These are phyloP conservation scores for Gonium pectorale DNA, from an alignment of 139 green algal genomes.

Conservation along the genomic window DNA sequence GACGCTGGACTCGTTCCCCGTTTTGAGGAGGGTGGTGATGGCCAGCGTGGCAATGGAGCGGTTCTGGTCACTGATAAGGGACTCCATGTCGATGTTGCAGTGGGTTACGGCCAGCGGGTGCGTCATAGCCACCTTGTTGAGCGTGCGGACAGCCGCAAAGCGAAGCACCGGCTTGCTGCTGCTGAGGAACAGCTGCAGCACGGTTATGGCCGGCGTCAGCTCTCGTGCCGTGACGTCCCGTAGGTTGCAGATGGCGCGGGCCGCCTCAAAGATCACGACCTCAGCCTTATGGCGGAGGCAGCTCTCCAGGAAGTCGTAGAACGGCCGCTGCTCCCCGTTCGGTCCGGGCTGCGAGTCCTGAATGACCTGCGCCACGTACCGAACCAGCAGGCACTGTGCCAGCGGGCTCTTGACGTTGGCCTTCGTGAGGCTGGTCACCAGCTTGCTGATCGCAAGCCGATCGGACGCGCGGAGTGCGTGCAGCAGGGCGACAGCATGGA, in stretches of 20 bases:
- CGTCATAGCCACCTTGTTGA: constrained; percentile 97
- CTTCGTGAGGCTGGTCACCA: constrained; percentile 92
- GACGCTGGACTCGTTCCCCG: constrained; percentile 94
- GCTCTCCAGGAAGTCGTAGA: constrained; percentile 97
- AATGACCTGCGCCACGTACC: constrained; percentile 90
- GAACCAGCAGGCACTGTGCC: constrained; percentile 95
- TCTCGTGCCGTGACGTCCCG: constrained; percentile 90
- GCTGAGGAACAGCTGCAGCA: constrained; percentile 98
- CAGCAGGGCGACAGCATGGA: constrained; percentile 95
- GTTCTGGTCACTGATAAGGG: constrained; percentile 92
- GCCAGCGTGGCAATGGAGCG: constrained; percentile 97
- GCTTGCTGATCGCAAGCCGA: constrained; percentile 96
- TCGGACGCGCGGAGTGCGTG: constrained; percentile 93
- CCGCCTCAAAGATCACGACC: constrained; percentile 95
- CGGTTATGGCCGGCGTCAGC: constrained; percentile 95
- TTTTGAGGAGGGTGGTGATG: constrained; percentile 99
- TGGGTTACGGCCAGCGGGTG: constrained; percentile 94
- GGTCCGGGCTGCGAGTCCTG: constrained; percentile 63
- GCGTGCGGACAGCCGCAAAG: constrained; percentile 91
- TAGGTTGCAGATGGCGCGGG: constrained; percentile 94
- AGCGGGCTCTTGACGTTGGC: constrained; percentile 90
- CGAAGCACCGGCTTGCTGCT: constrained; percentile 96
- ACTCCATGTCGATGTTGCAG: constrained; percentile 99
- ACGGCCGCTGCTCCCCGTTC: constrained; percentile 86
- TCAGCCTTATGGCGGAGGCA: constrained; percentile 97